Evolutionary conservation across 108 stramenopile species (phyloP).

Genomic region (Ochromonas danica): DNA sequence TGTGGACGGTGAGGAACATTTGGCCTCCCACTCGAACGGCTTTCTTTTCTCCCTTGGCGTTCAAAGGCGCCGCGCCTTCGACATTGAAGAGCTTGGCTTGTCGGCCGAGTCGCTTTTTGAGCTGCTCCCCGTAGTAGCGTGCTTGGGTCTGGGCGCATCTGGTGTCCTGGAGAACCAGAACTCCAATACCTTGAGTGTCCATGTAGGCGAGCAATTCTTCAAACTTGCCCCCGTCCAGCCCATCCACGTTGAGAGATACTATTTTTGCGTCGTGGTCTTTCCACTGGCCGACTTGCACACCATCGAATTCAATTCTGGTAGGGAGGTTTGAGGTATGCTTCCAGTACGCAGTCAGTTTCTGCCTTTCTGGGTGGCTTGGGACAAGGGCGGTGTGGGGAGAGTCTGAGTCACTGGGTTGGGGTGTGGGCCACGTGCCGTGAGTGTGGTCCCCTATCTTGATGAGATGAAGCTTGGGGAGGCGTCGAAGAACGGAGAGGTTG

Average conservation of each 20-base stretch:
- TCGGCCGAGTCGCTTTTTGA: slow-evolving; percentile 13
- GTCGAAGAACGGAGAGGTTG: slow-evolving; percentile 13
- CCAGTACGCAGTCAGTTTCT: slow-evolving; percentile 14
- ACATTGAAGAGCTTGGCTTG: slow-evolving; percentile 15
- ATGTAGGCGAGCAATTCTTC: slow-evolving; percentile 15
- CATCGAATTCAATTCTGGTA: slow-evolving; percentile 16
- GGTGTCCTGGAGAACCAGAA: slow-evolving; percentile 13
- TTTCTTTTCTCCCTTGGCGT: slow-evolving; percentile 10
- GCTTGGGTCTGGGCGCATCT: slow-evolving; percentile 12
- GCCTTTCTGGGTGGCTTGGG: slow-evolving; percentile 12
- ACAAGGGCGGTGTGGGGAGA: slow-evolving; percentile 12
- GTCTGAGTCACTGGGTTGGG: slow-evolving; percentile 13
- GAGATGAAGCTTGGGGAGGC: slow-evolving; percentile 13
- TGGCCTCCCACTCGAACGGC: slow-evolving; percentile 12
- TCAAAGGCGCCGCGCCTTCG: slow-evolving; percentile 12
- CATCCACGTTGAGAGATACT: slow-evolving; percentile 15
- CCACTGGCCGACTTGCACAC: slow-evolving; percentile 12
- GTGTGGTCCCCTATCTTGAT: slow-evolving; percentile 14
- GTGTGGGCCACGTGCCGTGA: slow-evolving; percentile 12
- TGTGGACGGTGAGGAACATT: slow-evolving; percentile 9
- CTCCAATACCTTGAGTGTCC: slow-evolving; percentile 14
- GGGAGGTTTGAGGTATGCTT: slow-evolving; percentile 14
- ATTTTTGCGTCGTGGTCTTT: slow-evolving; percentile 10
- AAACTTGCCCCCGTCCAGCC: slow-evolving; percentile 12
- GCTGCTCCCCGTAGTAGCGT: slow-evolving; percentile 12